Base-by-base conservation (phyloP, 2,329 filamentous ascomycete species). In the Colletotrichum acutatum region DNA sequence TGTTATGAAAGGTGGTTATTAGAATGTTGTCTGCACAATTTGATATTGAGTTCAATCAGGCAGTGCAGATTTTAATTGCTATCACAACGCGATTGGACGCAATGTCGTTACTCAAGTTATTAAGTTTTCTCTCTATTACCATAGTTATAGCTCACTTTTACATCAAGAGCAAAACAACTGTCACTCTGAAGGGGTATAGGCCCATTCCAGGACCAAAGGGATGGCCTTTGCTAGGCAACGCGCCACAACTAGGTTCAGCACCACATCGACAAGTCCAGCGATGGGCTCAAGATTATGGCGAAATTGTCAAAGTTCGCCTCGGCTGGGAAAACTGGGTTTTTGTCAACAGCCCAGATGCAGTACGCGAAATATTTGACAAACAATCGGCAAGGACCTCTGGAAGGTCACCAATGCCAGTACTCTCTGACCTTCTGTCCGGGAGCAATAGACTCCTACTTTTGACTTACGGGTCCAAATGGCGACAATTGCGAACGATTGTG, bases 301-400 rank as follows among this genome's bases (percentile, higher is more conserved):
- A 60, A 19, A 19, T 67, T 34, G 49, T 67, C 54, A 46, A 60
- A 28, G 26, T 67, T 8, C 58, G 22, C 2, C 54, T 67, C 4
- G 65, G 54, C 1, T 67, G 54, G 65, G 54, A 67, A 37, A 37
- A 52, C 9, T 67, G 65, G 54, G 65, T 67, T 12, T 67, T 67
- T 1, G 26, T 67, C 12, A 67, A 37, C n/a, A 54, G n/a, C 22
- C 52, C 24, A 16, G 62, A 65, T 19, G 62, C 49, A n/a, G 61
- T 57, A 5, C 62, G 49, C 28, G 62, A 65, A 16, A 65, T 37
- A 22, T 65, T 65, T 30, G 30, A 65, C 46, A 65, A 56, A 52
- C 62, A 56, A 42, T 65, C 62, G 14, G 62, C 62, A 19, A 65
- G 56, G 24, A 56, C 62, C 16, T 65, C 30, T 28, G 62, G 62